Base-by-base conservation (phyloP, 1,284 basidiomycete genomes). In the Boletus mariae region DNA sequence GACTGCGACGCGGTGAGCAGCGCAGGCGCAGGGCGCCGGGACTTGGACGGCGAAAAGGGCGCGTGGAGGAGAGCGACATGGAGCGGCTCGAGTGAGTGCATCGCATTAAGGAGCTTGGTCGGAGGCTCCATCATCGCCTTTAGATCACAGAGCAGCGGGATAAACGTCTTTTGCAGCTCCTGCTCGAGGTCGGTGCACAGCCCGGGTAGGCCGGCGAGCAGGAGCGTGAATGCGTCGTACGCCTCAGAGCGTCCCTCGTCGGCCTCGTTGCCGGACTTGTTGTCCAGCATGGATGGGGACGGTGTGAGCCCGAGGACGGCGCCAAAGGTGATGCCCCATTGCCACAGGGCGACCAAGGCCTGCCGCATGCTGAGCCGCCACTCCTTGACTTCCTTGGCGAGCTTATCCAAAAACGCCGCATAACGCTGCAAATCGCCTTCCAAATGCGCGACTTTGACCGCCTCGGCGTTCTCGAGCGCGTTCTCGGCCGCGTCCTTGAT, bases 1-100 rank as follows among this genome's bases (percentile, higher is more conserved):
- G 83, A 83, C 50, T 82, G 78, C 2, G 85, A 89, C 3, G 87
- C 85, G 20, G 84, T 82, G 17, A 87, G 72, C 10, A 91, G 76
- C 6, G 82, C 67, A 0, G 80, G 72, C 0, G 85, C 77, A 0
- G 85, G 86, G 1, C 85, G 77, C 48, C 81, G 81, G 61, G 83
- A 85, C 28, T 71, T 71, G 8, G 74, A 57, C 9, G 50, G 56
- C 6, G 79, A 75, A 42, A 80, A 73, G 34, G 78, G 80, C 69
- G 82, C 77, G 55, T 82, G 84, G 49, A 89, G 74, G 5, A 90
- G 75, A 40, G 81, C 79, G 51, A 78, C 76, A 57, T 90, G 87
- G 17, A 83, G 75, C 1, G 85, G 84, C 51, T 84, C 81, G 53
- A 86, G 81, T 25, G 84, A 80, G 56, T 82, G 76, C 82, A 90